Evolutionary conservation across 768 basidiomycete species (phyloP).

Genomic region (Fistulinella prunicolor): DNA sequence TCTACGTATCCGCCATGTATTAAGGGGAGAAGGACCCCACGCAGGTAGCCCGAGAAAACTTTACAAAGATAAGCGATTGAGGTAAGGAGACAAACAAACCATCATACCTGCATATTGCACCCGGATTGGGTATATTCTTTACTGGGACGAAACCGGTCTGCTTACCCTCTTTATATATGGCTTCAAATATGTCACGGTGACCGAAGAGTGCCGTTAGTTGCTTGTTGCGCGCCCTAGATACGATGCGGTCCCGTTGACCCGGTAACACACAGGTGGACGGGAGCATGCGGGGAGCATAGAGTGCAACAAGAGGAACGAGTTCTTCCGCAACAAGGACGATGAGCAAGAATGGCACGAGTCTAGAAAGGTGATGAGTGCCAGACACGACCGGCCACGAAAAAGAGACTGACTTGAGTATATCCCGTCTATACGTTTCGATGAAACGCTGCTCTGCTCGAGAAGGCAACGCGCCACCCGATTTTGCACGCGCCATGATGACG

Average conservation of each 20-base stretch:
- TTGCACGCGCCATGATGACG: slow-evolving; percentile 54
- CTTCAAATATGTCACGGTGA: slow-evolving; percentile 38
- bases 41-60: slow-evolving; percentile 39
- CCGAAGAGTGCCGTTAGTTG: slow-evolving; percentile 41
- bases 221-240: slow-evolving; percentile 46
- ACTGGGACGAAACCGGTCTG: slow-evolving; percentile 27
- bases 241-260: slow-evolving; percentile 68
- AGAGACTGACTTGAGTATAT: slow-evolving; percentile 61
- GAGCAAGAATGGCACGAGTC: slow-evolving; percentile 76
- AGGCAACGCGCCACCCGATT: slow-evolving; percentile 57
- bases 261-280: slow-evolving; percentile 87
- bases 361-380: slow-evolving; percentile 9
- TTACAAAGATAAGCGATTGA: slow-evolving; percentile 30
- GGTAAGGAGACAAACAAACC: background rate
- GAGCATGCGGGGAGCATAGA: slow-evolving; percentile 81
- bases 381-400: background rate
- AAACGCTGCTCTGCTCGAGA: slow-evolving; percentile 70
- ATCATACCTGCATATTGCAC: slow-evolving; percentile 59
- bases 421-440: slow-evolving; percentile 61
- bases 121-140: slow-evolving; percentile 17
- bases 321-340: slow-evolving; percentile 78
- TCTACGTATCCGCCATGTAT: slow-evolving; percentile 34
- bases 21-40: slow-evolving; percentile 36
- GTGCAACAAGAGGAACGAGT: slow-evolving; percentile 75
- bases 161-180: slow-evolving; percentile 33